Conservation (phyloP, 768 basidiomycete genomes). For the Leccinum rimulosum region DNA sequence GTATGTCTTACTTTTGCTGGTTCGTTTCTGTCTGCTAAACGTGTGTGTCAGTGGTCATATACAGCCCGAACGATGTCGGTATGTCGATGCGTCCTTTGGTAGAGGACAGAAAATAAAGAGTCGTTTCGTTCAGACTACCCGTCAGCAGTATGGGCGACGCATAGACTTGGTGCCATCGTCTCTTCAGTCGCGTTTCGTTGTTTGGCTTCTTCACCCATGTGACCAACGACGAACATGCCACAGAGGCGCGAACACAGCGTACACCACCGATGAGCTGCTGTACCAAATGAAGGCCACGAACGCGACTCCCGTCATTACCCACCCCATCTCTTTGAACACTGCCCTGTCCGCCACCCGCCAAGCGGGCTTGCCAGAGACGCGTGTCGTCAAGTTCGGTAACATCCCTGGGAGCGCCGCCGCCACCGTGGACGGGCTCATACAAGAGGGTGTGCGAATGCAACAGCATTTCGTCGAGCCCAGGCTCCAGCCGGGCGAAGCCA, state of each 20-base stretch:
- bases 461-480: slow-evolving; percentile 44
- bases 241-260: slow-evolving; percentile 37
- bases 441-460: slow-evolving; percentile 35
- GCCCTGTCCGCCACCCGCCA: slow-evolving; percentile 31
- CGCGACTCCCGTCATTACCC: slow-evolving; percentile 31
- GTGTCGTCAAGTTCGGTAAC: slow-evolving; percentile 27
- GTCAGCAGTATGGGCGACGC: slow-evolving; percentile 56
- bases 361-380: slow-evolving; percentile 30
- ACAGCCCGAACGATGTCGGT: slow-evolving; percentile 67
- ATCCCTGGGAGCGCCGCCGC: slow-evolving; percentile 8
- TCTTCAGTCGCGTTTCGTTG: slow-evolving; percentile 40
- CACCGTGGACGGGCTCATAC: slow-evolving; percentile 51
- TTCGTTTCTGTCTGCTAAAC: slow-evolving; percentile 2
- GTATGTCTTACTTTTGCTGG: slow-evolving; percentile 31
- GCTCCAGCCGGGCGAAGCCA: slow-evolving; percentile 56
- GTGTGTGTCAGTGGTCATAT: slow-evolving; percentile 49
- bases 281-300: slow-evolving; percentile 31
- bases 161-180: slow-evolving; percentile 54
- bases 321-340: slow-evolving; percentile 25
- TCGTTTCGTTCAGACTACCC: slow-evolving; percentile 46
- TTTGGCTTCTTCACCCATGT: neutral
- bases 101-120: neutral
- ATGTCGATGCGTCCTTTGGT: slow-evolving; percentile 7
- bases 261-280: slow-evolving; percentile 30
- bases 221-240: neutral